Conservation (phyloP, 2,329 filamentous ascomycete species). For the Didymella glomerata region DNA sequence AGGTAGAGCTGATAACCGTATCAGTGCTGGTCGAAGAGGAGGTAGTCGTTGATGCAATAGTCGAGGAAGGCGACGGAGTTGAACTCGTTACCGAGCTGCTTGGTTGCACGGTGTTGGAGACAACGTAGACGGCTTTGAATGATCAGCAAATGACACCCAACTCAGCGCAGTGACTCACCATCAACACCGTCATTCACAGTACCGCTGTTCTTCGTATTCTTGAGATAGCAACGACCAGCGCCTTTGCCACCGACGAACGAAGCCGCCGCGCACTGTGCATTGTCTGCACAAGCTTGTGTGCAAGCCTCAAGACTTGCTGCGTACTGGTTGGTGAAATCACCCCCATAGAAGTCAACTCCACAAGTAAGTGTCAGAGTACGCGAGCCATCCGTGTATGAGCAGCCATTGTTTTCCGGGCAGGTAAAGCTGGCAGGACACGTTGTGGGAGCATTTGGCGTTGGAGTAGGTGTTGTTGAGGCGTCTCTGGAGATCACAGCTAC, state of each 20-base stretch:
- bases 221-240: conserved; percentile 4
- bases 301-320: conserved; percentile 1
- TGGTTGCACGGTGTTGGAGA: background rate
- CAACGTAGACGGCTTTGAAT: background rate
- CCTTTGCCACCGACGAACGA: conserved; percentile 3
- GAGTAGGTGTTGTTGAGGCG: background rate
- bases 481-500: background rate
- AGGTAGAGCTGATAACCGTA: background rate
- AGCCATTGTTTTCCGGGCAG: conserved; percentile 1
- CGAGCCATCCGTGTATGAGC: conserved; percentile 1
- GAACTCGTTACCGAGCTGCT: background rate
- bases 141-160: background rate
- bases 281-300: background rate
- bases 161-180: background rate
- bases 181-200: background rate
- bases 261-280: background rate
- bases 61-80: background rate
- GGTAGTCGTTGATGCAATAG: background rate
- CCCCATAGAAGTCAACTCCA: conserved; percentile 1
- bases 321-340: background rate
- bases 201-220: background rate
- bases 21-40: background rate
- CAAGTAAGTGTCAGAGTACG: background rate
- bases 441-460: background rate
- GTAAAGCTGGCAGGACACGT: conserved; percentile 2